Evolutionary conservation across 306 rosid genomes (phyloP).

Genomic region (Malus asiatica): DNA sequence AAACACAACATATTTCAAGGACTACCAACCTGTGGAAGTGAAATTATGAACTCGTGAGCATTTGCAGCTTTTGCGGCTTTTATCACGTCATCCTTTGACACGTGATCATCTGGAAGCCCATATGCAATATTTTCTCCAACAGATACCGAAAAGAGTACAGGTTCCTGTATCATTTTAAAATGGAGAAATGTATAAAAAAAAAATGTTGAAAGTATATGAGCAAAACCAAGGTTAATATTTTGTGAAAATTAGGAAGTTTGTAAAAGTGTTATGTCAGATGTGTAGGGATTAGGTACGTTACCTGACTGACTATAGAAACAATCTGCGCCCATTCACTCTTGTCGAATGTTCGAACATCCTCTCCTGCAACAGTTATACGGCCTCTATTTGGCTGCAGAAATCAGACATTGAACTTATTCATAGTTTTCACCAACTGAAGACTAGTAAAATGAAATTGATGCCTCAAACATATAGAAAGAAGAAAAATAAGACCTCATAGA

Average conservation of each 20-base stretch:
- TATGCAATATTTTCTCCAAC: conserved; percentile 96
- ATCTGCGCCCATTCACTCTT: conserved; percentile 92
- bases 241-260: neutral
- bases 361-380: conserved; percentile 76
- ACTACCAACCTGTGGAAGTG: conserved; percentile 78
- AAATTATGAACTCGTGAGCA: conserved; percentile 90
- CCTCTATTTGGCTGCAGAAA: conserved; percentile 72
- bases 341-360: conserved; percentile 86
- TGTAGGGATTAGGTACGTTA: conserved; percentile 24
- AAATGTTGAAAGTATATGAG: neutral
- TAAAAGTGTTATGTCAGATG: conserved; percentile 8
- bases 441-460: conserved; percentile 10
- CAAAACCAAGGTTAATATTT: neutral
- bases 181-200: neutral
- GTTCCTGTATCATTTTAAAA: conserved; percentile 57
- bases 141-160: conserved; percentile 87
- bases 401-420: conserved; percentile 11
- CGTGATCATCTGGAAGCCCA: conserved; percentile 90
- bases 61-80: conserved; percentile 98
- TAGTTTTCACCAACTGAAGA: conserved; percentile 8
- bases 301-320: conserved; percentile 83
- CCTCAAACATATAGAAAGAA: conserved; percentile 11
- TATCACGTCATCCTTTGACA: conserved; percentile 81
- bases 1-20: conserved; percentile 9
- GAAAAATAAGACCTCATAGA: conserved; percentile 68